These are phyloP conservation scores for Agrocybe pediades DNA, from an alignment of 768 basidiomycete genomes.

Conservation along the genomic window DNA sequence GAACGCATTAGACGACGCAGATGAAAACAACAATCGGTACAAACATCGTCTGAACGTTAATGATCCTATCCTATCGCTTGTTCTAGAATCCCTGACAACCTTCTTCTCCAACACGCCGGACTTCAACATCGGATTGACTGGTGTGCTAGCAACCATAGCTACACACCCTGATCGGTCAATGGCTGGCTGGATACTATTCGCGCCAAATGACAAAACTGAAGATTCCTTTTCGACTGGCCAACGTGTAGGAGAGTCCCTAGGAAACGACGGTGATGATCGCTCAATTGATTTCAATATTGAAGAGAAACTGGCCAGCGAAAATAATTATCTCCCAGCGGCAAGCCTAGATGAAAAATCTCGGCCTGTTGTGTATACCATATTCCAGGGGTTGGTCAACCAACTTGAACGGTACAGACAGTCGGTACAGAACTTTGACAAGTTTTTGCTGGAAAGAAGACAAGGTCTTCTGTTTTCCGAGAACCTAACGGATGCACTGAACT, in stretches of 20 bases:
- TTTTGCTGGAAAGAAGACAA: constrained; percentile 81
- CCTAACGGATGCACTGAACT: constrained; percentile 82
- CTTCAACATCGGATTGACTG: constrained; percentile 86
- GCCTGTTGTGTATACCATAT: constrained; percentile 80
- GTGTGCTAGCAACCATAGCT: constrained; percentile 77
- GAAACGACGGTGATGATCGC: constrained; percentile 73
- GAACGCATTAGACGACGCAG: constrained; percentile 39
- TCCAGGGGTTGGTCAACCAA: constrained; percentile 79
- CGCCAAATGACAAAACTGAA: constrained; percentile 39
- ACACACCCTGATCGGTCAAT: constrained; percentile 86
- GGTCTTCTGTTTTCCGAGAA: constrained; percentile 93
- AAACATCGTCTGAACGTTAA: constrained; percentile 81
- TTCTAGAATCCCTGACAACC: constrained; percentile 69
- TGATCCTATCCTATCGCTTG: constrained; percentile 70
- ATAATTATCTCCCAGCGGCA: constrained; percentile 61
- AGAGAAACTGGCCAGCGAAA: constrained; percentile 59
- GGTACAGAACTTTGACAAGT: constrained; percentile 82
- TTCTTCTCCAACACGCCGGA: constrained; percentile 90
- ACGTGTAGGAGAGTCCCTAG: constrained; percentile 17
- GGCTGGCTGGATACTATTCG: constrained; percentile 86
- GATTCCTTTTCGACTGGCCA: constrained; percentile 3
- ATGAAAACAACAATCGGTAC: constrained; percentile 33
- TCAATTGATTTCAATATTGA: constrained; percentile 80
- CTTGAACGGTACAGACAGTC: constrained; percentile 77
- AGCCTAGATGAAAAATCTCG: constrained; percentile 71